Base-by-base conservation (phyloP, 805 yeast species). In the Sugiyamaella qingdaonensis region DNA sequence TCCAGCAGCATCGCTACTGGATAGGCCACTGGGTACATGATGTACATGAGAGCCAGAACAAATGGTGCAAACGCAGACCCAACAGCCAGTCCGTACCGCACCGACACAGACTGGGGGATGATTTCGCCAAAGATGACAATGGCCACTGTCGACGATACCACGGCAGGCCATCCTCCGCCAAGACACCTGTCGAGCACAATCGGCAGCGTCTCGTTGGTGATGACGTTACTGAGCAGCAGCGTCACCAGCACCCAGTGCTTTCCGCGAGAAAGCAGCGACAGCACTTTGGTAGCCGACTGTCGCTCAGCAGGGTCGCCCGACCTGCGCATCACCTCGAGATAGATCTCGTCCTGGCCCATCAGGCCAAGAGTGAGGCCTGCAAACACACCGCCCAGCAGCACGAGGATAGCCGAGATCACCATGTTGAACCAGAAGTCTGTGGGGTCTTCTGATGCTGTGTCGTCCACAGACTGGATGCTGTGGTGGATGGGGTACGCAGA, bases 131-230 rank as follows among this genome's bases (percentile, higher is more conserved):
- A 92, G 10, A 92, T 79, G 48, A 92, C 97, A 65, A 92, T 92
- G 24, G 91, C 80, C 2, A 86, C 91, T 0, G 99, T 91, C n/a
- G 97, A 85, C 10, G 90, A 79, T 11, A 90, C 88, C 35, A 92
- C 96, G 0, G 99, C 99, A 11, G 94, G 91, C 86, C 96, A 86
- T 1, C 99, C 99, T 42, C 98, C 98, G 46, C 98, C 98, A 11
- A 94, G 78, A 61, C 92, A 86, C 52, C 95, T 78, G 68, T 92
- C 98, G 54, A 94, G 77, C 19, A 92, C 95, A 61, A 92, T 92
- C 0, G 99, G 99, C 55, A 92, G 76, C 1, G 97, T 85, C 69
- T 92, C 97, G 68, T 91, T 91, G 44, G 97, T 91, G 66, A 91
- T 88, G 46, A 91, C 97, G 64, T 91, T 91, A 5, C 89, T 81